Conservation (phyloP, 352 stramenopile species). For the Phytophthora palmivora region DNA sequence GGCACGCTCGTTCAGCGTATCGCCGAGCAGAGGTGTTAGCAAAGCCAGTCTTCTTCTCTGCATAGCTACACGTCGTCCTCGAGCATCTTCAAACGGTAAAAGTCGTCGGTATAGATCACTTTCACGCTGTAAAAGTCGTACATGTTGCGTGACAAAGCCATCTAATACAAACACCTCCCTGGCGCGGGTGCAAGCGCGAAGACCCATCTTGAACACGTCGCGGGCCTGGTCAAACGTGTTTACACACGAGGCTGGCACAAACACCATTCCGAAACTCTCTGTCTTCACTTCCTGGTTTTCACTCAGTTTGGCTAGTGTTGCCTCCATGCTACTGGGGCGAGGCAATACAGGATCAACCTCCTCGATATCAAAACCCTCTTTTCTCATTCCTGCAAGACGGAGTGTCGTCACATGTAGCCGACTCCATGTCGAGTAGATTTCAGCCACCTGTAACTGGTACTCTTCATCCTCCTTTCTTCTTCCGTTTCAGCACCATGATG, state of each 20-base stretch:
- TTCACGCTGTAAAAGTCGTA: slow-evolving; percentile 64
- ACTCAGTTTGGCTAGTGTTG: slow-evolving; percentile 27
- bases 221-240: slow-evolving; percentile 59
- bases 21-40: slow-evolving; percentile 51
- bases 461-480: slow-evolving; percentile 22
- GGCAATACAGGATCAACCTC: slow-evolving; percentile 14
- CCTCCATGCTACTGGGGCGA: slow-evolving; percentile 37
- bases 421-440: slow-evolving; percentile 60
- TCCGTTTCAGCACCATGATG: slow-evolving; percentile 20
- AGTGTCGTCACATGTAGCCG: slow-evolving; percentile 60
- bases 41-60: slow-evolving; percentile 59
- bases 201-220: slow-evolving; percentile 69
- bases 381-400: slow-evolving; percentile 41
- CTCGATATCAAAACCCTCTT: slow-evolving; percentile 26
- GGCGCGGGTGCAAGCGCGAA: slow-evolving; percentile 49
- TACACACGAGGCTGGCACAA: slow-evolving; percentile 31
- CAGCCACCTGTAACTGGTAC: slow-evolving; percentile 42
- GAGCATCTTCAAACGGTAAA: slow-evolving; percentile 57
- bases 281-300: neutral
- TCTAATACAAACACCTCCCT: slow-evolving; percentile 63
- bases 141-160: slow-evolving; percentile 72
- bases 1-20: slow-evolving; percentile 59
- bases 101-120: slow-evolving; percentile 66
- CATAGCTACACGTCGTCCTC: slow-evolving; percentile 72
- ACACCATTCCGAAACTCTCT: slow-evolving; percentile 37